These are phyloP conservation scores for Xanthoconium separans DNA, from an alignment of 1,284 basidiomycete species.

Conservation along the genomic window DNA sequence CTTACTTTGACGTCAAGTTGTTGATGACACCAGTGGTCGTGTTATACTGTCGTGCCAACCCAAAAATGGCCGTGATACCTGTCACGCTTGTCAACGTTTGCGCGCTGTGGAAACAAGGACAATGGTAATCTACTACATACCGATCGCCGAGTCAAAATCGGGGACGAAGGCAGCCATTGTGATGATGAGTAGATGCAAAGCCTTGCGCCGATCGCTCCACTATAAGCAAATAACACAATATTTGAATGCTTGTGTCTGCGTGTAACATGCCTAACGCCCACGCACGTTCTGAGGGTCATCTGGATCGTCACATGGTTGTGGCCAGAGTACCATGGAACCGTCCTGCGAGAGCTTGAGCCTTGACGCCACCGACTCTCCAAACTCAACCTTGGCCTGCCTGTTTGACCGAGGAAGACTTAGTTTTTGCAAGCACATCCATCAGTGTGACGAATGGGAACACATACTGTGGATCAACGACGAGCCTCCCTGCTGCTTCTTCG, in stretches of 20 bases:
- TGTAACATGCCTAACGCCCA: too few species aligned
- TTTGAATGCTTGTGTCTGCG: background rate
- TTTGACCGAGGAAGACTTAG: slow-evolving; percentile 4
- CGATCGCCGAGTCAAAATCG: slow-evolving; percentile 54
- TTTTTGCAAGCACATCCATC: background rate
- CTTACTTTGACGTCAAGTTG: slow-evolving; percentile 52
- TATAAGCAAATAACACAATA: slow-evolving; percentile 13
- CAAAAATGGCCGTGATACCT: slow-evolving; percentile 54
- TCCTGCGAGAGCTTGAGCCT: slow-evolving; percentile 49
- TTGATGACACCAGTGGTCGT: slow-evolving; percentile 56
- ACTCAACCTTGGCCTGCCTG: slow-evolving; percentile 54
- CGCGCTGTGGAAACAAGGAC: background rate
- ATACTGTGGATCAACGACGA: slow-evolving; percentile 61
- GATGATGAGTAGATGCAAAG: slow-evolving; percentile 47
- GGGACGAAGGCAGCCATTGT: slow-evolving; percentile 53
- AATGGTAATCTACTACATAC: slow-evolving; percentile 23
- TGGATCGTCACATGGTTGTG: slow-evolving; percentile 52
- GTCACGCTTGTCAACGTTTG: background rate
- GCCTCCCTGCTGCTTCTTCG: slow-evolving; percentile 55
- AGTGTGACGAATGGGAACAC: slow-evolving; percentile 11
- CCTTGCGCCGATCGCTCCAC: slow-evolving; percentile 47
- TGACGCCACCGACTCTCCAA: slow-evolving; percentile 45
- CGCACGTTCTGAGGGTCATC: slow-evolving; percentile 57
- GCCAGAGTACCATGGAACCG: slow-evolving; percentile 54
- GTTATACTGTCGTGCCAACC: slow-evolving; percentile 46